phyloP scores from a whole-genome alignment of 495 filamentous ascomycete genomes.

The Penicilliopsis zonata region DNA sequence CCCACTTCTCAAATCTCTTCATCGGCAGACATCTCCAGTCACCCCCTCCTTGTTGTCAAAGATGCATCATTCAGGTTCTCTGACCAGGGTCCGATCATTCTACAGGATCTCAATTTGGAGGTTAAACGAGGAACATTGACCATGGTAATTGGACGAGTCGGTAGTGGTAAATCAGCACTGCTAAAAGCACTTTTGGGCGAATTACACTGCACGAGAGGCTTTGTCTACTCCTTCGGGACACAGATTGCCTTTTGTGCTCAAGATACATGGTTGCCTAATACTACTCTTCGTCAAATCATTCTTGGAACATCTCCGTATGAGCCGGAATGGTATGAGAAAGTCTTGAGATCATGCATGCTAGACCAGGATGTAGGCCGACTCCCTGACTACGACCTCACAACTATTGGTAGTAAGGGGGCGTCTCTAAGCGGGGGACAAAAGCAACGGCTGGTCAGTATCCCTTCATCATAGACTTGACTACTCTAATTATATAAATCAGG shows the following conservation, averaged over 20 bases:
- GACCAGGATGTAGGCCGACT: slow-evolving; percentile 12
- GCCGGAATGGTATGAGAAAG: slow-evolving; percentile 18
- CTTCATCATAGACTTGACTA: too few species aligned
- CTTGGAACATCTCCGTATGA: slow-evolving; percentile 17
- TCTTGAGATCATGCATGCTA: slow-evolving; percentile 17
- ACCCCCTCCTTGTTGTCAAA: too few species aligned
- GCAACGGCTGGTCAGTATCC: slow-evolving; percentile 39
- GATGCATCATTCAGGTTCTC: slow-evolving; percentile 4
- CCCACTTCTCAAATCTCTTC: too few species aligned
- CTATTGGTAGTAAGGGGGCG: slow-evolving; percentile 72
- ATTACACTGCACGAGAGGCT: slow-evolving; percentile 28
- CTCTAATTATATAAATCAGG: slow-evolving; percentile 4
- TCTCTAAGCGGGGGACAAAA: slow-evolving; percentile 78
- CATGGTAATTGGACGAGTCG: too few species aligned
- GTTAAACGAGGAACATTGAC: too few species aligned
- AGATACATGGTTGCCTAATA: slow-evolving; percentile 44
- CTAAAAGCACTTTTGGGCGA: slow-evolving; percentile 48
- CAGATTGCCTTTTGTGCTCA: slow-evolving; percentile 41
- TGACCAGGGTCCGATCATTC: too few species aligned
- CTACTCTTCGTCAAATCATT: slow-evolving; percentile 46
- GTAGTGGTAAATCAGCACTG: slow-evolving; percentile 50
- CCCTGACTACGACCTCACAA: slow-evolving; percentile 54
- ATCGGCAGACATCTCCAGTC: too few species aligned
- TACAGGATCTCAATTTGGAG: too few species aligned
- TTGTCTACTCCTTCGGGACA: slow-evolving; percentile 17